phyloP scores from a whole-genome alignment of 352 stramenopile species.

The Phytopythium ostracodes region DNA sequence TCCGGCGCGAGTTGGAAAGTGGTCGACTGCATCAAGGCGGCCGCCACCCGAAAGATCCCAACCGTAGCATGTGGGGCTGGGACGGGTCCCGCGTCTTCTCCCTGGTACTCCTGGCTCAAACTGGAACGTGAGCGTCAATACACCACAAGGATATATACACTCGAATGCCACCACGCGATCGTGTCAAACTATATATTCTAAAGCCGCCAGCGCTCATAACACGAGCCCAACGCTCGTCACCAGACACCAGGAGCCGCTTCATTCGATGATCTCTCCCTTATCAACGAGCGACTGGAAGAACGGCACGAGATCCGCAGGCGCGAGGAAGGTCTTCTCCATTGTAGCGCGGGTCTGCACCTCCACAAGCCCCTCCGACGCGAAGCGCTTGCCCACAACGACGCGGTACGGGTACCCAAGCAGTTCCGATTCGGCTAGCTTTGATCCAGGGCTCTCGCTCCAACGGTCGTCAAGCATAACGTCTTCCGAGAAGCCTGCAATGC shows the following conservation, averaged over 20 bases:
- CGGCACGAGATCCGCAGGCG: conserved; percentile 28
- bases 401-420: conserved; percentile 85
- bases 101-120: too few species aligned
- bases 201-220: too few species aligned
- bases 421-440: conserved; percentile 82
- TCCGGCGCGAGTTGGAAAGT: not conserved
- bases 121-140: too few species aligned
- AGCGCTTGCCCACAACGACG: conserved; percentile 80
- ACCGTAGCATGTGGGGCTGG: not conserved
- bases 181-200: conserved; percentile 1
- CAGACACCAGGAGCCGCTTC: not conserved
- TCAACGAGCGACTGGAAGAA: conserved; percentile 29
- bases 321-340: conserved; percentile 59
- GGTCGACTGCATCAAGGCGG: not conserved
- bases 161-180: not conserved
- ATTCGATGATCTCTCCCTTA: conserved; percentile 7
- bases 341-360: conserved; percentile 68
- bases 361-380: conserved; percentile 66
- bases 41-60: not conserved
- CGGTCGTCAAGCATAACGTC: conserved; percentile 85
- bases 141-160: not conserved
- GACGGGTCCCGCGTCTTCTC: not conserved
- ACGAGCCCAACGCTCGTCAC: too few species aligned
- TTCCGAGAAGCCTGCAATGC: conserved; percentile 27
- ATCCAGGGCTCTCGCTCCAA: conserved; percentile 74